Evolutionary conservation across 2,329 filamentous ascomycete species (phyloP), one percentile per base, ranked within the genome.

Genomic region (Zymoseptoria passerinii): DNA sequence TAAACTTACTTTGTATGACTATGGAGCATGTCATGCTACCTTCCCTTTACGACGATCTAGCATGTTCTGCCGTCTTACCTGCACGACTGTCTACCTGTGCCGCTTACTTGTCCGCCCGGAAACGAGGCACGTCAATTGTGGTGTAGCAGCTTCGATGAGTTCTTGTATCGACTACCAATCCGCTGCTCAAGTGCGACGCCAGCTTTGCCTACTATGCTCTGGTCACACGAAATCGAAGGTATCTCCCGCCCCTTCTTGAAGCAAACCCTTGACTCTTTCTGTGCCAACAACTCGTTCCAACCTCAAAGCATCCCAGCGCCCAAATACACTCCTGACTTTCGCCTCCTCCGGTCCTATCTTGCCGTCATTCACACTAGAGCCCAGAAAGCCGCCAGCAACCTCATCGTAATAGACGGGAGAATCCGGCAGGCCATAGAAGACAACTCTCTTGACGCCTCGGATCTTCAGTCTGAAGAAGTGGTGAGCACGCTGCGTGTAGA

Each of bases 401-500:
- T 95, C 90, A 48, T 81, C 80, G 72, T 92, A 95, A 67, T 94
- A 92, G 19, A 82, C 71, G 27, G 89, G 88, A 71, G 96, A 96
- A 67, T 97, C 92, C 0, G 94, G 94, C 29, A 96, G 73, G 1
- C 86, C 88, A 72, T 97, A 97, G 79, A 96, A 87, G 54, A 96
- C 81, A n/a, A 97, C 83, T 48, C 86, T 81, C 72, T 86, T 86
- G 13, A 94, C 90, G 20, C 94, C 94, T 40, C 84, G 82, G 56
- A 99, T 80, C 65, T 83, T 82, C 70, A 94, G 91, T n/a, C 94
- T 82, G 53, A 90, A 85, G 79, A 97, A 97, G 74, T 99, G 94
- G 74, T 99, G 94, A n/a, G 92, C 89, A 59, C 94, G 86, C 72
- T 95, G 92, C 1, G 92, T 95, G 75, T 97, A 99, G 16, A 99